phyloP scores from a whole-genome alignment of 768 basidiomycete species.

The Auriscalpium vulgare region DNA sequence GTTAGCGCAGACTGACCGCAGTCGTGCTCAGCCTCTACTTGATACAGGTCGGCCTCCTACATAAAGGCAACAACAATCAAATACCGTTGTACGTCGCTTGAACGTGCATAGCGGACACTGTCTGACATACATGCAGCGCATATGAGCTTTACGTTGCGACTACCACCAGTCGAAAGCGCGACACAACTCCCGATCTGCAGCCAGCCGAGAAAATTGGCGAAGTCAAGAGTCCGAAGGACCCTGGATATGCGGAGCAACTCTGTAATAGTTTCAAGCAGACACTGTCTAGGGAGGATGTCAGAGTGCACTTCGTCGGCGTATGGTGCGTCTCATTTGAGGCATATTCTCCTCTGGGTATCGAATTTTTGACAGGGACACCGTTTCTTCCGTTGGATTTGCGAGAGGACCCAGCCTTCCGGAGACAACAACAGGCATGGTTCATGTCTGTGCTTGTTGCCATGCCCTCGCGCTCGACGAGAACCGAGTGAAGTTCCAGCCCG shows the following conservation, averaged over 20 bases:
- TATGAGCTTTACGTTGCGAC: constrained; percentile 21
- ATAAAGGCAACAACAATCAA: constrained; percentile 32
- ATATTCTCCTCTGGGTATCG: not conserved
- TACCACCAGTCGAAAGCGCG: not conserved
- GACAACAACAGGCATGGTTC: constrained; percentile 23
- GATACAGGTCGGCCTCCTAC: constrained; percentile 31
- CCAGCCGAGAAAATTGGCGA: too few relatives aligned
- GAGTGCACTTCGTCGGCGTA: constrained; percentile 36
- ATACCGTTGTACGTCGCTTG: constrained; percentile 27
- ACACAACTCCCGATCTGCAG: too few relatives aligned
- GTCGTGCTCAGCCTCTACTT: not conserved
- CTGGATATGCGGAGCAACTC: too few relatives aligned
- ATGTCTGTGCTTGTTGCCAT: constrained; percentile 32
- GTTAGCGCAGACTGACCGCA: too few relatives aligned
- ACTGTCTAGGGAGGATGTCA: constrained; percentile 5
- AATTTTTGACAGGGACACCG: constrained; percentile 42
- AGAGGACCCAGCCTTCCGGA: constrained; percentile 24
- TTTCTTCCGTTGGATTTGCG: constrained; percentile 34
- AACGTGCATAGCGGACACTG: not conserved
- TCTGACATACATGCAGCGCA: constrained; percentile 21
- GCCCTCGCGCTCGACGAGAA: constrained; percentile 39
- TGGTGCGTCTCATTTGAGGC: constrained; percentile 23
- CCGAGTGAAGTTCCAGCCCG: constrained; percentile 39
- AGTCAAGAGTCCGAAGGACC: too few relatives aligned
- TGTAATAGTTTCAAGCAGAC: too few relatives aligned